Conservation (phyloP, 441 rosid species). For the Pelargonium australe region DNA sequence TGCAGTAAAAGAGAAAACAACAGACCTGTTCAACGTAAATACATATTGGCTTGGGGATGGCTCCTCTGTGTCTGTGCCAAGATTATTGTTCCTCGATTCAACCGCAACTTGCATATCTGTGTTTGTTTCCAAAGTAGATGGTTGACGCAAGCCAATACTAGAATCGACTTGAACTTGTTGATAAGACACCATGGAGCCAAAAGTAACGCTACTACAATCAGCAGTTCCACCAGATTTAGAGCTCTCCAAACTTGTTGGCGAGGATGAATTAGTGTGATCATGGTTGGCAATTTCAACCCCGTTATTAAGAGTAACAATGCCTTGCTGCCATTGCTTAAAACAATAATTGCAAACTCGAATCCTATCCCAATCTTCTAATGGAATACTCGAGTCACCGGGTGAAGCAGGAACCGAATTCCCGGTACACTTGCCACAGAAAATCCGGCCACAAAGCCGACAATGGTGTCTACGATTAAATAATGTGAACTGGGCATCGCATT, state of each 20-base stretch:
- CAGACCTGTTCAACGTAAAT: constrained; percentile 56
- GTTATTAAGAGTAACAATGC: constrained; percentile 39
- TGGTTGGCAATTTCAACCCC: constrained; percentile 41
- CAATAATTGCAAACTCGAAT: constrained; percentile 91
- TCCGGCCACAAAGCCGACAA: constrained; percentile 84
- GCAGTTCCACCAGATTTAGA: constrained; percentile 50
- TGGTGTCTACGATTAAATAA: constrained; percentile 79
- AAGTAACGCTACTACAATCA: constrained; percentile 50
- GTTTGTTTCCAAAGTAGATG: constrained; percentile 38
- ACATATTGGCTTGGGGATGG: constrained; percentile 36
- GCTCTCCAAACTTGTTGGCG: constrained; percentile 62
- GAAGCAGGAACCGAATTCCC: constrained; percentile 60
- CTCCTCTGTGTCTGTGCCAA: constrained; percentile 33
- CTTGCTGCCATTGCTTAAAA: constrained; percentile 72
- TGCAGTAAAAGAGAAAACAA: constrained; percentile 13
- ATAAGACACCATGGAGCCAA: constrained; percentile 49
- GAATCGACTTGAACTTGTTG: constrained; percentile 42
- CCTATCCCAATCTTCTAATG: constrained; percentile 61
- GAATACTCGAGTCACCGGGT: constrained; percentile 35
- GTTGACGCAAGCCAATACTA: constrained; percentile 37
- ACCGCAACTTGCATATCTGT: constrained; percentile 37
- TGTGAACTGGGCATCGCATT: constrained; percentile 80
- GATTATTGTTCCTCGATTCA: constrained; percentile 34
- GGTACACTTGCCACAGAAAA: constrained; percentile 94
- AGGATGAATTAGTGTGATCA: constrained; percentile 53